A percentile compares a stretch with the other conserved stretches of the same genome.
phyloP scores from a whole-genome alignment of 2,329 filamentous ascomycete species.

The Boeremia exigua region DNA sequence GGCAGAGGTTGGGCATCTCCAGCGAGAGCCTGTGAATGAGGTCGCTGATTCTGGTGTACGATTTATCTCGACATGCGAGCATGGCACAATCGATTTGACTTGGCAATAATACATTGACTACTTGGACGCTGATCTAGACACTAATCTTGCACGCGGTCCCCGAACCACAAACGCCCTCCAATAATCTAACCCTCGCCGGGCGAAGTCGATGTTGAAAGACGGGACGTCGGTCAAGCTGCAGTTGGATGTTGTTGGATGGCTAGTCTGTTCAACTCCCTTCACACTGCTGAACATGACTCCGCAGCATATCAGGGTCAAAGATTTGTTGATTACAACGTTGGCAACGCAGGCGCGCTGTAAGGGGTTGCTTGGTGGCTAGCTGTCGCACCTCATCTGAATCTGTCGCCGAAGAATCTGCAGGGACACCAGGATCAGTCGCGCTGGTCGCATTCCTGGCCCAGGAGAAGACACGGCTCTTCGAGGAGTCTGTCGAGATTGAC shows the following conservation, averaged over 20 bases:
- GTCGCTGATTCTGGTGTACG: background rate
- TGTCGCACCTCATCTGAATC: no score
- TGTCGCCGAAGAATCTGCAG: no score
- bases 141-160: background rate
- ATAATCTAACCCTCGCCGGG: no score
- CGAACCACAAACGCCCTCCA: background rate
- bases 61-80: conserved; percentile 11
- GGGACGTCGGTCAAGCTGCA: no score
- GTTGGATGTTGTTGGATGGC: no score
- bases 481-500: no score
- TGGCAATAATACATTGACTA: background rate
- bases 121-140: background rate
- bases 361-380: no score
- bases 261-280: no score
- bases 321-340: background rate
- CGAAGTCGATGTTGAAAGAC: no score
- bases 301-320: background rate
- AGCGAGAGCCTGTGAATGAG: background rate
- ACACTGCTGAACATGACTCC: background rate
- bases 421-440: no score
- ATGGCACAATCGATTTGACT: conserved; percentile 1
- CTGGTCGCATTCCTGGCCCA: no score
- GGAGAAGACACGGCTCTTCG: no score
- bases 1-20: background rate
- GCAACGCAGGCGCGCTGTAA: background rate